Evolutionary conservation across 495 filamentous ascomycete genomes (phyloP).

Genomic region (Tetracladium marchalianum): DNA sequence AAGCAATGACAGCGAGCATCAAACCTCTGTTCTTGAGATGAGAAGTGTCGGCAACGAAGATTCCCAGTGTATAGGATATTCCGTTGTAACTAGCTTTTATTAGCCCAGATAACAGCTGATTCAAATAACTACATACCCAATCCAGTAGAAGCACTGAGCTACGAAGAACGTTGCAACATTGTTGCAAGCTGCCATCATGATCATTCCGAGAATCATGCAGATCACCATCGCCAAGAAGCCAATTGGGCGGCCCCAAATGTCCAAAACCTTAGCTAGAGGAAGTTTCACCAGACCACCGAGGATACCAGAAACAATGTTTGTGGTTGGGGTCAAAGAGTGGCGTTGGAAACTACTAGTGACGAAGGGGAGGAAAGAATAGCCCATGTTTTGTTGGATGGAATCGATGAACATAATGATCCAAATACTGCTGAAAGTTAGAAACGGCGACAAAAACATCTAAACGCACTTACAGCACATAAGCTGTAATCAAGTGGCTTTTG

Average conservation of each 20-base stretch:
- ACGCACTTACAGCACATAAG: slow-evolving; percentile 30
- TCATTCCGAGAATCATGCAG: slow-evolving; percentile 16
- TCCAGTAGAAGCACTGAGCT: slow-evolving; percentile 19
- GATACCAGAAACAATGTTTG: slow-evolving; percentile 30
- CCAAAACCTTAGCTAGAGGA: slow-evolving; percentile 46
- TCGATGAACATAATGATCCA: slow-evolving; percentile 31
- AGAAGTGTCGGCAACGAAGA: slow-evolving; percentile 55
- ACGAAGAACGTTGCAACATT: slow-evolving; percentile 26
- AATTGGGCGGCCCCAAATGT: slow-evolving; percentile 39
- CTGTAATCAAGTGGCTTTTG: slow-evolving; percentile 28
- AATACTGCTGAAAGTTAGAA: slow-evolving; percentile 20
- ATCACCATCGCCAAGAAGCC: slow-evolving; percentile 21
- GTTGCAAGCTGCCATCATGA: slow-evolving; percentile 29
- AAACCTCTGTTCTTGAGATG: slow-evolving; percentile 44
- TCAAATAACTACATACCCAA: slow-evolving; percentile 32
- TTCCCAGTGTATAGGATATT: slow-evolving; percentile 37
- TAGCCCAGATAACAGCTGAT: neutral
- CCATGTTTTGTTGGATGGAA: slow-evolving; percentile 22
- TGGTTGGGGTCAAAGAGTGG: slow-evolving; percentile 28
- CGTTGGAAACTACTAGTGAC: slow-evolving; percentile 24
- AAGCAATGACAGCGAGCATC: slow-evolving; percentile 42
- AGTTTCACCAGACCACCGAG: slow-evolving; percentile 43
- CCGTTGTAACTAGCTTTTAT: slow-evolving; percentile 25
- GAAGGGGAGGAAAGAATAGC: slow-evolving; percentile 23
- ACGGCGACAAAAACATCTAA: neutral